Evolutionary conservation across 202 grass and related monocot species (phyloP).

Genomic region (Miscanthus sacchariflorus): DNA sequence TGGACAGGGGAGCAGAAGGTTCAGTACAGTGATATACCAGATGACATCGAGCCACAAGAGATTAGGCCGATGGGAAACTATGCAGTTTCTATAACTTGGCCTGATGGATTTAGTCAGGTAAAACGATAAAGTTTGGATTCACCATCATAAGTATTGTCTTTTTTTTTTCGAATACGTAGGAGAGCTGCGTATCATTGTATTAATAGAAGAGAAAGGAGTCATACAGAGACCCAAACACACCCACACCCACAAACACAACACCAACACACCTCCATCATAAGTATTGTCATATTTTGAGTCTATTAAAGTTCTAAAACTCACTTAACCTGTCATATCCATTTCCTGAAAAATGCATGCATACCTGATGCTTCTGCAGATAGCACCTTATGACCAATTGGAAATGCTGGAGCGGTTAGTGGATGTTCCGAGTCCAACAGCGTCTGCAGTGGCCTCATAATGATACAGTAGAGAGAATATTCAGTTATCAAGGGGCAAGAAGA

Average conservation of each 20-base stretch:
- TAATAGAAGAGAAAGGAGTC: too few relatives aligned
- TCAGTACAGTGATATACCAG: constrained; percentile 85
- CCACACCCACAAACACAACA: too few relatives aligned
- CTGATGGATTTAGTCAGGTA: constrained; percentile 98
- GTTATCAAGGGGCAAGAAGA: constrained; percentile 28
- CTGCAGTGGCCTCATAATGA: constrained; percentile 53
- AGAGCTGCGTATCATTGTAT: too few relatives aligned
- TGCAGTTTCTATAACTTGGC: constrained; percentile 97
- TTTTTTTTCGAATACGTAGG: too few relatives aligned
- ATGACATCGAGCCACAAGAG: constrained; percentile 96
- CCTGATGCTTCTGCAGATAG: constrained; percentile 76
- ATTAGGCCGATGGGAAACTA: constrained; percentile 97
- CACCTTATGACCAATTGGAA: constrained; percentile 98
- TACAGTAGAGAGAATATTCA: constrained; percentile 44
- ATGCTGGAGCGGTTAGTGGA: constrained; percentile 88
- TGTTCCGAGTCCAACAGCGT: constrained; percentile 49
- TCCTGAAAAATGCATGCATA: constrained; percentile 24
- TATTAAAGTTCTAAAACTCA: background rate
- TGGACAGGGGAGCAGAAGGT: constrained; percentile 98
- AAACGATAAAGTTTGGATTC: constrained; percentile 30
- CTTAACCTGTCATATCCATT: background rate
- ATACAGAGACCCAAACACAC: too few relatives aligned
- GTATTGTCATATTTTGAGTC: constrained; percentile 11
- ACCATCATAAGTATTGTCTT: background rate
- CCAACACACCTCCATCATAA: background rate